A percentile compares a stretch with the other conserved stretches of the same genome.
Evolutionary conservation across 2,329 filamentous ascomycete species (phyloP).

Genomic region (Plectosphaerella sp.): DNA sequence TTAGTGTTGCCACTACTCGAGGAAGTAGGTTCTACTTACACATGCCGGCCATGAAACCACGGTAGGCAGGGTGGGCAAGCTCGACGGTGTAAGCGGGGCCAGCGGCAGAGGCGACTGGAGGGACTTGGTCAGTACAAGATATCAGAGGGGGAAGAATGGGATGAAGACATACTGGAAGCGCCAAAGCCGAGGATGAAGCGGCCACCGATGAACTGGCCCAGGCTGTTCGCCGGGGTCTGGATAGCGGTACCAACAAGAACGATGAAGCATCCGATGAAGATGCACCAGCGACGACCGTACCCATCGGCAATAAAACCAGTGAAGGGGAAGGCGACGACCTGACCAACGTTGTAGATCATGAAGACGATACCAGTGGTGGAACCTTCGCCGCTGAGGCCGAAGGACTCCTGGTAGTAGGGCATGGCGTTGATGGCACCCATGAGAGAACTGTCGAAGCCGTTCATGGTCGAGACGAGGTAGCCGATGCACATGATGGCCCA

Average conservation of each 20-base stretch:
- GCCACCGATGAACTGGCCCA: conserved; percentile 37
- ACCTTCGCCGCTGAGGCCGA: conserved; percentile 35
- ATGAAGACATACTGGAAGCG: conserved; percentile 29
- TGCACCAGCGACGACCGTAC: conserved; percentile 44
- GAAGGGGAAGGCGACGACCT: conserved; percentile 44
- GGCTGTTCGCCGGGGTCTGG: conserved; percentile 31
- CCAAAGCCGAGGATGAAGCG: conserved; percentile 45
- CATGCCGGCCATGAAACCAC: conserved; percentile 50
- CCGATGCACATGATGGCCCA: conserved; percentile 19
- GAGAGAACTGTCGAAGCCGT: conserved; percentile 36
- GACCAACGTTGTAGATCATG: conserved; percentile 43
- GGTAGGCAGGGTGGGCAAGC: conserved; percentile 57
- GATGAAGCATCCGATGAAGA: conserved; percentile 43
- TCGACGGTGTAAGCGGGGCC: conserved; percentile 60
- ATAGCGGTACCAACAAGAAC: conserved; percentile 44
- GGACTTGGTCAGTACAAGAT: too few relatives aligned
- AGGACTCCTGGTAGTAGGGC: conserved; percentile 38
- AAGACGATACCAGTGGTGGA: conserved; percentile 38
- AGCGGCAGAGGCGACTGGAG: conserved; percentile 47
- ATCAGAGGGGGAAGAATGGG: neutral
- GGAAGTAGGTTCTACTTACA: conserved; percentile 22
- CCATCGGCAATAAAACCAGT: conserved; percentile 41
- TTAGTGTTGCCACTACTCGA: neutral
- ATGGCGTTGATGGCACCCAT: conserved; percentile 38
- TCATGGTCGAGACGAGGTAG: conserved; percentile 23